A percentile compares a stretch with the other conserved stretches of the same genome.
Conservation (phyloP, 2,329 filamentous ascomycete genomes). For the Neonectria sp. region DNA sequence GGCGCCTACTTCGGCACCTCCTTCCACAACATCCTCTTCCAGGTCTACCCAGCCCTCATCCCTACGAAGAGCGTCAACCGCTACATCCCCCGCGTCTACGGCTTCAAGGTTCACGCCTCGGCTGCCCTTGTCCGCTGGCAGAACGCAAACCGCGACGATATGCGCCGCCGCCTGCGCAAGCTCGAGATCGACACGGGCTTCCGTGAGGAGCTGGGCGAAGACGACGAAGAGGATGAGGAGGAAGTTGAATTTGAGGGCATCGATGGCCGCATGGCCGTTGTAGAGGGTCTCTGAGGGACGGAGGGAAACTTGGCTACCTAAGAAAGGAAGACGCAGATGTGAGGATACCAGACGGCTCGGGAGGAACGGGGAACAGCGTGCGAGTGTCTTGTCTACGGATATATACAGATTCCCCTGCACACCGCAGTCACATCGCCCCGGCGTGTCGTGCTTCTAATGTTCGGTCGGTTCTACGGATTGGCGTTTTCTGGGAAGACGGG, state of each 20-base stretch:
- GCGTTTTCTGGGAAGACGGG: slow-evolving; percentile 45
- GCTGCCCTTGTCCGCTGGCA: slow-evolving; percentile 95
- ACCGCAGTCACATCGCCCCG: slow-evolving; percentile 14
- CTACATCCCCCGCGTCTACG: slow-evolving; percentile 92
- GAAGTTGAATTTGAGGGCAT: slow-evolving; percentile 59
- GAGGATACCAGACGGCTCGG: slow-evolving; percentile 25
- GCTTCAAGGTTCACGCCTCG: slow-evolving; percentile 94
- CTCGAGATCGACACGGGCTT: slow-evolving; percentile 86
- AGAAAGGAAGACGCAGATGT: slow-evolving; percentile 11
- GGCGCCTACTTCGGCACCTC: slow-evolving; percentile 98
- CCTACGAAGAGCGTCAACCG: slow-evolving; percentile 88
- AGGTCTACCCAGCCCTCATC: slow-evolving; percentile 93
- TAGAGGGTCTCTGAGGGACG: slow-evolving; percentile 45
- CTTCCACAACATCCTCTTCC: slow-evolving; percentile 99
- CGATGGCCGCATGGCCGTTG: slow-evolving; percentile 49
- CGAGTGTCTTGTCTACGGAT: slow-evolving; percentile 1
- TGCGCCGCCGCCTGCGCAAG: slow-evolving; percentile 81
- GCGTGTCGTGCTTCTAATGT: slow-evolving; percentile 28
- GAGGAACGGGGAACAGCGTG: slow-evolving; percentile 14
- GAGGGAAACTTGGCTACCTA: slow-evolving; percentile 14
- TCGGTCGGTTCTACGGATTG: slow-evolving; percentile 43
- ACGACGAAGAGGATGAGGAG: slow-evolving; percentile 74
- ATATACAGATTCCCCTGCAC: slow-evolving; percentile 6
- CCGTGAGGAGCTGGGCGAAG: slow-evolving; percentile 76
- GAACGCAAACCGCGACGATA: slow-evolving; percentile 82